A percentile compares a stretch with the other conserved stretches of the same genome.
Evolutionary conservation across 1,139 yeast species (phyloP).

Genomic region (Hyphopichia buzzinii): DNA sequence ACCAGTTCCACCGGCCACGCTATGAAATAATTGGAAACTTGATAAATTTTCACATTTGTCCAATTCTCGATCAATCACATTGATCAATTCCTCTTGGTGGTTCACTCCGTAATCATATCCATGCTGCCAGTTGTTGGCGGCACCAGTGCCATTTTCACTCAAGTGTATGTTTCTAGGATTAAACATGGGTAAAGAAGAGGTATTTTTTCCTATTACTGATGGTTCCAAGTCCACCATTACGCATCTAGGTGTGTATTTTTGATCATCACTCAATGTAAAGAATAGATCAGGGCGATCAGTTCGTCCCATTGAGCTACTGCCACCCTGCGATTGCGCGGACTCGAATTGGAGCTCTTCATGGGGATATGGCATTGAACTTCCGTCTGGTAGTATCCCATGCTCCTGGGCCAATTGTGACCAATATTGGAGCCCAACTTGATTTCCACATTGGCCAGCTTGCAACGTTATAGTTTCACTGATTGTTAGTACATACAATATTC

Average conservation of each 20-base stretch:
- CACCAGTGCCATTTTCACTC: slow-evolving; percentile 81
- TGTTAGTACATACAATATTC: too few species aligned
- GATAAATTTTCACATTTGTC: slow-evolving; percentile 89
- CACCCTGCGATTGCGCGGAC: slow-evolving; percentile 1
- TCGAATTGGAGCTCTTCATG: slow-evolving; percentile 14
- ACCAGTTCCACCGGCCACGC: slow-evolving; percentile 99
- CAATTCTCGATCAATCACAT: slow-evolving; percentile 84
- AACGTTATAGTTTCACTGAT: slow-evolving; percentile 39
- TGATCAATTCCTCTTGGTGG: slow-evolving; percentile 69
- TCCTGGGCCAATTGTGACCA: slow-evolving; percentile 90
- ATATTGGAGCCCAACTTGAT: slow-evolving; percentile 89
- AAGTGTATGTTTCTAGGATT: slow-evolving; percentile 82
- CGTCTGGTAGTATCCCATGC: slow-evolving; percentile 82
- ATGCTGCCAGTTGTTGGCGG: slow-evolving; percentile 94
- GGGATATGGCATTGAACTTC: slow-evolving; percentile 41
- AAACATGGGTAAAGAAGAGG: slow-evolving; percentile 62
- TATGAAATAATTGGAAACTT: slow-evolving; percentile 87
- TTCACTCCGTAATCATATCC: slow-evolving; percentile 79
- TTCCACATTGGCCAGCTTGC: slow-evolving; percentile 87
- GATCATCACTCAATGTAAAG: slow-evolving; percentile 70
- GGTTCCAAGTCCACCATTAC: slow-evolving; percentile 88
- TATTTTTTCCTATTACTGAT: slow-evolving; percentile 71
- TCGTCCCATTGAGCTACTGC: slow-evolving; percentile 26
- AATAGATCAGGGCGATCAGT: slow-evolving; percentile 82
- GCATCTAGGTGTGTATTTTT: slow-evolving; percentile 85